Evolutionary conservation across 2,329 filamentous ascomycete genomes (phyloP), one percentile per base, ranked within the genome.

Genomic region (Tolypocladium amazonense): DNA sequence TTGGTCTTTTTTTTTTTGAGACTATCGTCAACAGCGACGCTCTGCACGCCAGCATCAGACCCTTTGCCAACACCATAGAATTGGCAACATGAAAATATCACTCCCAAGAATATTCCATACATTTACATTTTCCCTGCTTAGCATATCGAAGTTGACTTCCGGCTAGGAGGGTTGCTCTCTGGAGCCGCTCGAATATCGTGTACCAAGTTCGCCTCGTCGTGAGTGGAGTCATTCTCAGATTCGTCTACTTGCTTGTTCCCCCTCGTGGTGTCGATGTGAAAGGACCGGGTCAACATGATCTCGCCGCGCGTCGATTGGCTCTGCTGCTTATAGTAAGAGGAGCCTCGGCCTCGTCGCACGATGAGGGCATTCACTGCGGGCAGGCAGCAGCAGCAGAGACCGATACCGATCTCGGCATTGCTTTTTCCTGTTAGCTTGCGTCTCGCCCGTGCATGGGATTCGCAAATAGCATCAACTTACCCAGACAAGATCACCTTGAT

Each of bases 351-450:
- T 23, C 59, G 64, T 27, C 60, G 60, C 4, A 62, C 58, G 56
- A 62, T 64, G 23, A 70, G 60, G 2, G 64, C 63, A 39, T 66
- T 71, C 23, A 66, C 57, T n/a, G 69, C 66, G 0, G 69, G 70
- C 1, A 72, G 62, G 47, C 70, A 72, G 2, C 69, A 64, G 58
- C 69, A 72, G 25, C 72, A 70, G 20, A 72, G 64, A 3, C 69
- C 70, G 25, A 72, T 68, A 27, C 68, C 69, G 0, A 65, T 64
- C 56, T 72, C 70, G 27, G 71, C 71, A 39, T 71, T 72, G 6
- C 66, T 67, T 4, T 5, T 15, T 18, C 12, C 14, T 45, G 5
- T 50, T 27, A 50, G 45, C 45, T 50, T 50, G 20, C 11, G n/a
- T 27, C 45, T 27, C 4, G n/a, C 2, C 4, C 11, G 41, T 50